Conservation (phyloP, 257 asterid genomes). For the Rhazya stricta region DNA sequence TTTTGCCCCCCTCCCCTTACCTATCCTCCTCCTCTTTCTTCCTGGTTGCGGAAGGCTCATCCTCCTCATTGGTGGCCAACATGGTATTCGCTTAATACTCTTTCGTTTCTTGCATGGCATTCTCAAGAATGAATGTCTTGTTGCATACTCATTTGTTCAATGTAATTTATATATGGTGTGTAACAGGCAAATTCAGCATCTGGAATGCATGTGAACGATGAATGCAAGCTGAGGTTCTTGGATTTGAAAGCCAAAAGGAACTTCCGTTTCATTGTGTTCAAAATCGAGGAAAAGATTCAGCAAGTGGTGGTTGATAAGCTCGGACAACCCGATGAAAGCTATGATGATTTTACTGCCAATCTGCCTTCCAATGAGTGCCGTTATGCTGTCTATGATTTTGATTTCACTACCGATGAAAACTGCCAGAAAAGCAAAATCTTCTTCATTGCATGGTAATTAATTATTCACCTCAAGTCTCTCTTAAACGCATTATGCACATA, state of each 20-base stretch:
- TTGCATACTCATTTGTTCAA: not conserved
- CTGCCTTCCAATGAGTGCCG: slow-evolving; percentile 77
- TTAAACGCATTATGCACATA: no score
- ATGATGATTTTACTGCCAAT: slow-evolving; percentile 46
- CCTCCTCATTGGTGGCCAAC: slow-evolving; percentile 1
- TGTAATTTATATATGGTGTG: not conserved
- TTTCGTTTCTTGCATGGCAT: not conserved
- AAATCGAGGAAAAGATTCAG: slow-evolving; percentile 42
- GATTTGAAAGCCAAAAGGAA: slow-evolving; percentile 71
- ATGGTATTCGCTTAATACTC: not conserved
- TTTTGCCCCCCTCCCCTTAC: not conserved
- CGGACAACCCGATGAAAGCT: slow-evolving; percentile 51
- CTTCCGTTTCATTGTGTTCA: slow-evolving; percentile 61
- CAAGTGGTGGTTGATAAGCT: slow-evolving; percentile 71
- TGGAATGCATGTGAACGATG: slow-evolving; percentile 76
- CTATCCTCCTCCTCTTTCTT: not conserved
- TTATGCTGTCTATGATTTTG: slow-evolving; percentile 75
- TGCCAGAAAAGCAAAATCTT: slow-evolving; percentile 89
- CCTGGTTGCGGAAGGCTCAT: not conserved
- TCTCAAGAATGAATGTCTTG: not conserved
- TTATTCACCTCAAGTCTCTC: no score
- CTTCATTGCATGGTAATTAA: slow-evolving; percentile 66
- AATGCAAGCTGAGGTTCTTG: slow-evolving; percentile 67
- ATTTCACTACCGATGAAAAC: slow-evolving; percentile 67
- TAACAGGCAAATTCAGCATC: slow-evolving; percentile 64